These are phyloP conservation scores for Orobanche coerulescens DNA, from an alignment of 257 asterid species.

Conservation along the genomic window DNA sequence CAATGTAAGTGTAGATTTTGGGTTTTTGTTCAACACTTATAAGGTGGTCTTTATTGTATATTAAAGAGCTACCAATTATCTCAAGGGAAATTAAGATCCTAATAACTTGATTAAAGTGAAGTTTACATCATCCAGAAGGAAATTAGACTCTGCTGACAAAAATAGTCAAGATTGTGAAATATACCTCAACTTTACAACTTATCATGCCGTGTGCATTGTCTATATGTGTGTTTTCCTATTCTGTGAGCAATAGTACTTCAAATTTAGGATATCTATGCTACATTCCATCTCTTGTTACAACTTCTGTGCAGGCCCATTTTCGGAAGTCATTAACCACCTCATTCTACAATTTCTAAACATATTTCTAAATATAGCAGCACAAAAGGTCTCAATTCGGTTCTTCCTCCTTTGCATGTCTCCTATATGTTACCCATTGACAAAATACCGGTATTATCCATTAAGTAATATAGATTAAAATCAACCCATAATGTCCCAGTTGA, in stretches of 20 bases:
- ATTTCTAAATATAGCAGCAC: neutral
- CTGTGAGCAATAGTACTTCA: too few relatives aligned
- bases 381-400: constrained; percentile 13
- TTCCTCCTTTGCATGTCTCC: neutral
- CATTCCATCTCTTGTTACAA: constrained; percentile 8
- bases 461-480: too few relatives aligned
- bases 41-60: constrained; percentile 2
- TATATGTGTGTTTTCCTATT: neutral
- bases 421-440: constrained; percentile 13
- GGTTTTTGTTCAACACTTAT: neutral
- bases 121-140: neutral
- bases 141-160: neutral
- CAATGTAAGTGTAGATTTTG: neutral
- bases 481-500: neutral
- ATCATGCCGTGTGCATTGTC: too few relatives aligned
- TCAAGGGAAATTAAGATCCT: constrained; percentile 3
- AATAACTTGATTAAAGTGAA: constrained; percentile 1
- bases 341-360: too few relatives aligned
- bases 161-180: too few relatives aligned
- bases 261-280: too few relatives aligned
- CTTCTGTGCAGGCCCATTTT: neutral
- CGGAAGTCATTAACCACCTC: constrained; percentile 13
- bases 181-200: too few relatives aligned
- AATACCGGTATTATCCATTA: too few relatives aligned
- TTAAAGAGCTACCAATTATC: constrained; percentile 8